Base-by-base conservation (phyloP, 768 basidiomycete species). In the Termitomyces sp. region DNA sequence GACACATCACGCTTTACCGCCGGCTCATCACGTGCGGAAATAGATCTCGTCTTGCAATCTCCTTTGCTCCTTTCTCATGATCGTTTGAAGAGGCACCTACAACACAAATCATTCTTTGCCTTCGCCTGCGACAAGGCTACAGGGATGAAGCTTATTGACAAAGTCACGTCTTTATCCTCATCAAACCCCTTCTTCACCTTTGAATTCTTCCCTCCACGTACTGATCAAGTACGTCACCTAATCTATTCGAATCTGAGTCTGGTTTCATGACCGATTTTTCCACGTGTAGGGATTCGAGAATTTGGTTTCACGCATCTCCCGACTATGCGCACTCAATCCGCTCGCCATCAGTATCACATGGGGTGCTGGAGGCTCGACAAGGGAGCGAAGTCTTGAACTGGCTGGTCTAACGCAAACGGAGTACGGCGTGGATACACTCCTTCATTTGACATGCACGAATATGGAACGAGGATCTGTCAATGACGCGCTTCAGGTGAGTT, bases 371-470 rank as follows among this genome's bases (percentile, higher is more conserved):
- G 96, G 97, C 2, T 85, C 86, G 7, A 98, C 96, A 0, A 92
- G 83, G 63, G 90, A 95, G 34, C 81, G 90, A 32, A 92, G 86
- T 67, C 75, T 99, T 40, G 94, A 95, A 62, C 82, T 99, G 2
- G 95, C 95, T 0, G 82, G 82, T 11, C 71, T 92, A 54, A 84
- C 84, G 1, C 91, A 94, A 69, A 74, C 77, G 17, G 83, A 86
- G 54, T 82, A 91, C 70, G 85, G 82, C 1, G 74, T 95, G 43
- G 92, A 97, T 63, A 95, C 93, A 1, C 82, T 97, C 59, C 77
- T 99, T 68, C 97, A 99, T 75, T 71, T 99, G 62, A 98, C 96
- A 7, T 98, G 96, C 75, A 98, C 97, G 32, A 97, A 98, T 72
- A 95, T 98, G 89, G 84, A 89, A 65, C 78, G 87, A 63, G 92